phyloP scores from a whole-genome alignment of 2,329 filamentous ascomycete species.

The Tolypocladium paradoxum region DNA sequence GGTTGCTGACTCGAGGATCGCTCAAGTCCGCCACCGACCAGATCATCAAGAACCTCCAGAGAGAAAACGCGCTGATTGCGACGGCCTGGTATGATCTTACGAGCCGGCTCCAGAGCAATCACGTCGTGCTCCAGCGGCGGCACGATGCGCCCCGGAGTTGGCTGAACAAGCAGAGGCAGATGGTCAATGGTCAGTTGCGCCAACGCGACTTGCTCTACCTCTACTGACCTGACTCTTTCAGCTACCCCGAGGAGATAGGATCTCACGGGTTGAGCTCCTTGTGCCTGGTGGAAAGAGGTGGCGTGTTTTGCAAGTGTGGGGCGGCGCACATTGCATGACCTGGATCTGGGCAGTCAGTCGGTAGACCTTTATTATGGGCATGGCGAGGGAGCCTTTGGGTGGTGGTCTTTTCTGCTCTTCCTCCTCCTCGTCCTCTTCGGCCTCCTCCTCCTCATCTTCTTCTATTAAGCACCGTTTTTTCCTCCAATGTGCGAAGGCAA shows the following conservation, averaged over 20 bases:
- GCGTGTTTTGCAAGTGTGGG: no score
- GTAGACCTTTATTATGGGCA: not conserved
- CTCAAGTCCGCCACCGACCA: constrained; percentile 39
- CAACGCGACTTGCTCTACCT: constrained; percentile 31
- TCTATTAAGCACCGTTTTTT: not conserved
- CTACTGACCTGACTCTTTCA: constrained; percentile 29
- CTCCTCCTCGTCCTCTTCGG: not conserved
- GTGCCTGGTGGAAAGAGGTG: not conserved
- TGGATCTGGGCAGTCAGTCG: not conserved
- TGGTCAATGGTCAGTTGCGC: constrained; percentile 49
- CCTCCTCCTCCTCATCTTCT: not conserved
- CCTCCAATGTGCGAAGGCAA: not conserved
- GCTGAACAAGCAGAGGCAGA: constrained; percentile 71
- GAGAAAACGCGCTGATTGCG: constrained; percentile 68
- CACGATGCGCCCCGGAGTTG: constrained; percentile 70
- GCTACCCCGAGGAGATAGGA: constrained; percentile 36
- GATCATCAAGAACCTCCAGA: constrained; percentile 57
- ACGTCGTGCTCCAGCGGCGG: constrained; percentile 64
- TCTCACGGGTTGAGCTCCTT: constrained; percentile 19
- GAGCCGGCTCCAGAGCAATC: constrained; percentile 70
- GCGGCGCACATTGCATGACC: not conserved
- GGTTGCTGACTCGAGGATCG: not conserved
- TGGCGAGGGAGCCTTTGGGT: not conserved
- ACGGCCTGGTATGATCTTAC: constrained; percentile 83
- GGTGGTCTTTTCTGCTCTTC: not conserved